phyloP scores from a whole-genome alignment of 352 stramenopile species.

The Globisporangium viniferum region DNA sequence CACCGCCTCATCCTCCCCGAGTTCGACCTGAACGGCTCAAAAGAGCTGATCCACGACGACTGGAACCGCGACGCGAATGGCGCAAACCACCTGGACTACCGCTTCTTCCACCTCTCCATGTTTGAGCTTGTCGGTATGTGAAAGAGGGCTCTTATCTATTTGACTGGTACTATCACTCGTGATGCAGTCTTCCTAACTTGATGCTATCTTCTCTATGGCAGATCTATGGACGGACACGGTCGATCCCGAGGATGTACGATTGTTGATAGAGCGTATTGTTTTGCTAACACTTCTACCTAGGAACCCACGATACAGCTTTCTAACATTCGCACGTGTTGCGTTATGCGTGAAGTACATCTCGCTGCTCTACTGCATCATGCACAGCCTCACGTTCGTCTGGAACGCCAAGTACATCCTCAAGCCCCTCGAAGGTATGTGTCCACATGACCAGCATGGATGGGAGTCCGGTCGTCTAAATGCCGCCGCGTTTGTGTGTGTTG shows the following conservation, averaged over 20 bases:
- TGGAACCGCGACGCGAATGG: slow-evolving; percentile 60
- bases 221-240: slow-evolving; percentile 72
- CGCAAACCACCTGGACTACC: slow-evolving; percentile 53
- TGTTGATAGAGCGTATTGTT: slow-evolving; percentile 9
- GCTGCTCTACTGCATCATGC: slow-evolving; percentile 73
- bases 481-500: too few species aligned
- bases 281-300: not conserved
- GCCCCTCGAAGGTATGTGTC: slow-evolving; percentile 36
- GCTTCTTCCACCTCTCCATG: slow-evolving; percentile 80
- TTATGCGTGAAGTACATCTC: slow-evolving; percentile 55
- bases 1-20: slow-evolving; percentile 76
- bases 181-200: not conserved
- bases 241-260: slow-evolving; percentile 51
- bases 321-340: not conserved
- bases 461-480: too few species aligned
- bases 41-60: slow-evolving; percentile 62
- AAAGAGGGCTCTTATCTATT: not conserved
- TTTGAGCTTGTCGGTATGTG: slow-evolving; percentile 74
- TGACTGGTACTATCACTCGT: not conserved
- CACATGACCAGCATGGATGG: too few species aligned
- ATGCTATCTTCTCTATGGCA: not conserved
- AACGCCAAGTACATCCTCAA: slow-evolving; percentile 50
- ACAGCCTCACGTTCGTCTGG: slow-evolving; percentile 54
- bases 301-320: not conserved
- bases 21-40: slow-evolving; percentile 64